These are phyloP conservation scores for Agaricus blazei DNA, from an alignment of 768 basidiomycete genomes.

Conservation along the genomic window DNA sequence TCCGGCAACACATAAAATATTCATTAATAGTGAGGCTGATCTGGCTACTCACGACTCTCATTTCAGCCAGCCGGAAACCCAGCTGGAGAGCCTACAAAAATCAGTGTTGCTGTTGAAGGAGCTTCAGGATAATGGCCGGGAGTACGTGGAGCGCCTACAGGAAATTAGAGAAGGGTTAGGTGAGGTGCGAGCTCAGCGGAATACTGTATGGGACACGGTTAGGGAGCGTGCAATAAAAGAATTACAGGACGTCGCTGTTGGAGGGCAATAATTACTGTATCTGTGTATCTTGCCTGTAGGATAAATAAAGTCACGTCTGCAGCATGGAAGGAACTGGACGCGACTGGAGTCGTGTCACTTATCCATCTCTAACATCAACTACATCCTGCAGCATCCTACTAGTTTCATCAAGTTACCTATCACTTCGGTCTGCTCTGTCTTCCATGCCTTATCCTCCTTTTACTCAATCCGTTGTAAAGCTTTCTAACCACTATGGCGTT, in stretches of 20 bases:
- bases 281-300: background rate
- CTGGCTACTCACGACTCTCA: constrained; percentile 50
- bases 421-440: too few species aligned
- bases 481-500: constrained; percentile 26
- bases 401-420: too few species aligned
- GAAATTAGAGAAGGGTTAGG: constrained; percentile 83
- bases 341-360: background rate
- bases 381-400: background rate
- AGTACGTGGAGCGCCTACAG: constrained; percentile 79
- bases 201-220: constrained; percentile 72
- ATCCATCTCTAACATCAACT: background rate
- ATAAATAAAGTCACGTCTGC: too few species aligned
- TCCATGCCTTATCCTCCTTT: background rate
- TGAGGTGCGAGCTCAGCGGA: constrained; percentile 64
- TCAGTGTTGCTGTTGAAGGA: constrained; percentile 70
- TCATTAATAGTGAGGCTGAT: constrained; percentile 47
- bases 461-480: constrained; percentile 10
- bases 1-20: constrained; percentile 61
- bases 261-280: constrained; percentile 12
- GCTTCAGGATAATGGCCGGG: constrained; percentile 80
- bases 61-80: constrained; percentile 60
- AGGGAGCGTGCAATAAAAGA: constrained; percentile 72
- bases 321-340: too few species aligned
- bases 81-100: constrained; percentile 69
- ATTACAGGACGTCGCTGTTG: constrained; percentile 55